These are phyloP conservation scores for Aspergillus candidus DNA, from an alignment of 2,329 filamentous ascomycete genomes.

Conservation along the genomic window DNA sequence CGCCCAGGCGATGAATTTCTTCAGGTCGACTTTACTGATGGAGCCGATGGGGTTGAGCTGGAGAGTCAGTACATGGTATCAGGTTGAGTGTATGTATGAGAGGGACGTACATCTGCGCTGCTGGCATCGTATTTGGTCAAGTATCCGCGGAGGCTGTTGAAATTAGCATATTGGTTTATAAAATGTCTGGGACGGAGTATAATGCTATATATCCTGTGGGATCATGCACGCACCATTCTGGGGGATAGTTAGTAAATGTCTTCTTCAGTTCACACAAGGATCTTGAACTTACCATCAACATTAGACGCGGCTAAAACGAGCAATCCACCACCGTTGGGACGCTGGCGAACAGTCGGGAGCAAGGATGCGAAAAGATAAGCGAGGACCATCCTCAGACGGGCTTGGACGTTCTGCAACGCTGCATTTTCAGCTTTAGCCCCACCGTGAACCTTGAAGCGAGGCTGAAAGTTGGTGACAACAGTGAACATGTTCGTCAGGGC, in stretches of 20 bases:
- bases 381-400: constrained; percentile 59
- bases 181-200: neutral
- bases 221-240: constrained; percentile 23
- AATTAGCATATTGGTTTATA: constrained; percentile 29
- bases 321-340: constrained; percentile 52
- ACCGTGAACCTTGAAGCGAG: constrained; percentile 59
- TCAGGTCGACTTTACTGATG: constrained; percentile 63
- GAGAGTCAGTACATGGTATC: neutral
- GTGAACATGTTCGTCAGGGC: constrained; percentile 57
- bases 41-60: constrained; percentile 38
- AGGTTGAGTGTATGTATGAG: neutral
- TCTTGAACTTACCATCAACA: constrained; percentile 43
- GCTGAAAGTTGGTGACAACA: constrained; percentile 54
- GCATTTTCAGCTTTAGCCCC: constrained; percentile 57
- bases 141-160: constrained; percentile 43
- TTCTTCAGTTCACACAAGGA: neutral
- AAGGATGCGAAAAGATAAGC: constrained; percentile 60
- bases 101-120: constrained; percentile 47
- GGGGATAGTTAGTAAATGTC: constrained; percentile 4
- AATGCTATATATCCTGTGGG: neutral
- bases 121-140: constrained; percentile 65
- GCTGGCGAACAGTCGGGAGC: constrained; percentile 53
- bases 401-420: constrained; percentile 63
- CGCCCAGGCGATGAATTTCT: constrained; percentile 64
- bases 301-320: constrained; percentile 64